Conservation (phyloP, 2,329 filamentous ascomycete genomes). For the Aspergillus luchuensis region DNA sequence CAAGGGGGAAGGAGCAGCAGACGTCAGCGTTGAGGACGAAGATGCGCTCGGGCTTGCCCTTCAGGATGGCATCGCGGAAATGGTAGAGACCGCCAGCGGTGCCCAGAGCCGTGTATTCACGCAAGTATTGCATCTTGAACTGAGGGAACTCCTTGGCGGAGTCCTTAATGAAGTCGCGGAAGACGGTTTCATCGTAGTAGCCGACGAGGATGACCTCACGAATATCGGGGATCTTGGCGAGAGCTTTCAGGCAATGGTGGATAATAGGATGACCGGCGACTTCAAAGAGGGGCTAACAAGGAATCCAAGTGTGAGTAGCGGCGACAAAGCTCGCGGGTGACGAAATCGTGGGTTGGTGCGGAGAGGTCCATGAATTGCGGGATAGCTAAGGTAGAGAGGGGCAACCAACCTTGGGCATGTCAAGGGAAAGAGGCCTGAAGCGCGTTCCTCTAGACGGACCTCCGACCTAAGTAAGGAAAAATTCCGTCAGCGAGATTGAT, state of each 20-base stretch:
- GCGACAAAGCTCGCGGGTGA: not conserved
- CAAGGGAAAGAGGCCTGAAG: constrained; percentile 91
- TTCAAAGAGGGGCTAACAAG: constrained; percentile 83
- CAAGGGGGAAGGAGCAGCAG: constrained; percentile 96
- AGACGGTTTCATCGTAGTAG: constrained; percentile 97
- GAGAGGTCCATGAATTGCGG: not conserved
- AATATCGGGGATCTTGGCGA: constrained; percentile 87
- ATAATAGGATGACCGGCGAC: constrained; percentile 98
- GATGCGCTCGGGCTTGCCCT: constrained; percentile 89
- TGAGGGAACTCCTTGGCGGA: constrained; percentile 80
- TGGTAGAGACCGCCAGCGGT: constrained; percentile 97
- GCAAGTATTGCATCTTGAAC: constrained; percentile 89
- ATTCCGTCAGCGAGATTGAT: constrained; percentile 28
- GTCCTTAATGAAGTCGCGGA: constrained; percentile 97
- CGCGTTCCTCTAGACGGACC: constrained; percentile 93
- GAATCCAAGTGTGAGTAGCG: constrained; percentile 4
- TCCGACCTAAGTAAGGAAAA: constrained; percentile 68
- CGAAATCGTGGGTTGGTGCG: not conserved
- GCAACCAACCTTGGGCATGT: constrained; percentile 80
- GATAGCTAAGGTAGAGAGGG: constrained; percentile 13
- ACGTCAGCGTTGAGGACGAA: constrained; percentile 98
- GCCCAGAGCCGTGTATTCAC: constrained; percentile 94
- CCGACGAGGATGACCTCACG: constrained; percentile 97
- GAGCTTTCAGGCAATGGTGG: constrained; percentile 92
- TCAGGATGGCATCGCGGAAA: constrained; percentile 98